phyloP scores from a whole-genome alignment of 1,139 yeast species.

The Scheffersomyces stambukii region DNA sequence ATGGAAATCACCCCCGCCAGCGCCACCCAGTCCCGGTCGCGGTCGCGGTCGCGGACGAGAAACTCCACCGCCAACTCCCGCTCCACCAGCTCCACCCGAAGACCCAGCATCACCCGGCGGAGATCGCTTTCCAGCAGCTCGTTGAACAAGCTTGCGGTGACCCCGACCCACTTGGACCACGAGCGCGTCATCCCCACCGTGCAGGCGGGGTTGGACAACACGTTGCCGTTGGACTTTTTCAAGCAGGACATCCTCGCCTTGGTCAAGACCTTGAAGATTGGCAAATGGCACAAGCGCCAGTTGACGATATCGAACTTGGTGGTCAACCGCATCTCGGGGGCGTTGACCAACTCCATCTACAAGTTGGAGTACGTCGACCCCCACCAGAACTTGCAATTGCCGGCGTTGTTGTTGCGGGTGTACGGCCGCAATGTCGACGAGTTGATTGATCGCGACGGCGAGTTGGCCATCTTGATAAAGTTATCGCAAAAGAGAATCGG shows the following conservation, averaged over 20 bases:
- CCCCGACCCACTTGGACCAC: conserved; percentile 25
- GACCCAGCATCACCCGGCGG: conserved; percentile 28
- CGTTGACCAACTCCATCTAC: conserved; percentile 51
- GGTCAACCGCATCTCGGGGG: conserved; percentile 72
- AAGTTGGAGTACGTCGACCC: conserved; percentile 58
- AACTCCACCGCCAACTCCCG: conserved; percentile 32
- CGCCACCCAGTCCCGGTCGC: conserved; percentile 21
- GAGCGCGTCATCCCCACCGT: conserved; percentile 36
- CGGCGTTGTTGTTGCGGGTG: conserved; percentile 62
- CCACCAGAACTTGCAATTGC: conserved; percentile 26
- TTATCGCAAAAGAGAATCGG: conserved; percentile 79
- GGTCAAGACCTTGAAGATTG: conserved; percentile 58
- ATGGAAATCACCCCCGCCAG: conserved; percentile 28
- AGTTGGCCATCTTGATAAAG: conserved; percentile 67
- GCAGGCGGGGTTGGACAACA: conserved; percentile 53
- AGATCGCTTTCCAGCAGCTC: conserved; percentile 28
- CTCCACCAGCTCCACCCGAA: conserved; percentile 32
- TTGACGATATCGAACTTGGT: conserved; percentile 44
- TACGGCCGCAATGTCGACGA: conserved; percentile 90
- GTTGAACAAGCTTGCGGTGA: conserved; percentile 19
- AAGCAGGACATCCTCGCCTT: conserved; percentile 74
- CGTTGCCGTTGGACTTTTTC: conserved; percentile 78
- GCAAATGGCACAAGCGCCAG: conserved; percentile 67
- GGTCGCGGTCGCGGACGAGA: conserved; percentile 37
- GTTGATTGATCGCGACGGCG: conserved; percentile 81